Conservation (phyloP, 2,329 filamentous ascomycete genomes). For the Hypocreales sp. region DNA sequence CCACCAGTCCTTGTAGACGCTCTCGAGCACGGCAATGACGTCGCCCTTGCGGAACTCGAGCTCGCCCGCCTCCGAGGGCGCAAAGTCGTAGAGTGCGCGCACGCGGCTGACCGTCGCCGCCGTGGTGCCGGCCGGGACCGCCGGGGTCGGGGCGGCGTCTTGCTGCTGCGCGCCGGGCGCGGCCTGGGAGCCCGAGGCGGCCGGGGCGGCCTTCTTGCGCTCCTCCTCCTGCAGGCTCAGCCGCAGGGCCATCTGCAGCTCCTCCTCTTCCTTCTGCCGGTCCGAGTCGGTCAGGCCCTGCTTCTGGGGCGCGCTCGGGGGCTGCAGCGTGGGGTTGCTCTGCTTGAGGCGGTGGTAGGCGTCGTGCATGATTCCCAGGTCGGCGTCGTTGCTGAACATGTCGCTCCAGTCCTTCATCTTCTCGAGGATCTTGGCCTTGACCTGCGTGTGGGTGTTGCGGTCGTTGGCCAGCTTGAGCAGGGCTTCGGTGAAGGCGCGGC, state of each 20-base stretch:
- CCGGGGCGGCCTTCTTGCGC: conserved; percentile 33
- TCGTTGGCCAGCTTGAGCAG: conserved; percentile 82
- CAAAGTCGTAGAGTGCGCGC: conserved; percentile 85
- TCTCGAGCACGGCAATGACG: conserved; percentile 92
- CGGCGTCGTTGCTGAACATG: conserved; percentile 80
- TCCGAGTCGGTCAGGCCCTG: conserved; percentile 79
- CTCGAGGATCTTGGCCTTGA: conserved; percentile 94
- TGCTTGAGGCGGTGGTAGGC: conserved; percentile 78
- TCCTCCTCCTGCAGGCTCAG: conserved; percentile 84
- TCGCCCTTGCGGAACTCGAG: conserved; percentile 94
- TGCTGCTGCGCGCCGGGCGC: conserved; percentile 23
- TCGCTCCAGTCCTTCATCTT: conserved; percentile 93
- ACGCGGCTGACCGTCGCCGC: conserved; percentile 93
- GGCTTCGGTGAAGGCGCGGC: conserved; percentile 86
- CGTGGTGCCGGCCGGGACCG: conserved; percentile 68
- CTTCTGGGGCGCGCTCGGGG: conserved; percentile 88
- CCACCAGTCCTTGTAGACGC: conserved; percentile 99
- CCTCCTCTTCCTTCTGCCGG: conserved; percentile 89
- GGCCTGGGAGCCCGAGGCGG: conserved; percentile 14
- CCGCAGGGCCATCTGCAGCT: conserved; percentile 88
- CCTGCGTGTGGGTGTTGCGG: conserved; percentile 87
- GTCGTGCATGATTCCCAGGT: conserved; percentile 94
- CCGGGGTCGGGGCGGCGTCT: conserved; percentile 29
- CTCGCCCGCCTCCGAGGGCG: conserved; percentile 85
- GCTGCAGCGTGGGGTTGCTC: conserved; percentile 73